phyloP scores from a whole-genome alignment of 2,329 filamentous ascomycete species.

The Botrytis squamosa region DNA sequence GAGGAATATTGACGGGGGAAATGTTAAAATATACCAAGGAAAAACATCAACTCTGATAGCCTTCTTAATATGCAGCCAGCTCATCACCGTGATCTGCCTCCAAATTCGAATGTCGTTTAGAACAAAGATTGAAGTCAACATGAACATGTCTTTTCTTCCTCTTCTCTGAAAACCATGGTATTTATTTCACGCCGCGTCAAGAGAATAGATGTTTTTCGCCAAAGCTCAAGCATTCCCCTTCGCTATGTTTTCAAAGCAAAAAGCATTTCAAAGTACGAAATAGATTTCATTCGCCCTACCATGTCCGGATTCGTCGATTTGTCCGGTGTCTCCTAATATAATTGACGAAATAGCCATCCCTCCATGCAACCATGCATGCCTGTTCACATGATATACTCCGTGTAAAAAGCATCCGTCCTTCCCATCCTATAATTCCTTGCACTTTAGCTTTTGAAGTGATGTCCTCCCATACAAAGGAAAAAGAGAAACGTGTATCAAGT shows the following conservation, averaged over 20 bases:
- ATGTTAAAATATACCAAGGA: neutral
- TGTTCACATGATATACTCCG: neutral
- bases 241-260: neutral
- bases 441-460: neutral
- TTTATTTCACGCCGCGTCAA: neutral
- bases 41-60: neutral
- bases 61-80: neutral
- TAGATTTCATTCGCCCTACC: neutral
- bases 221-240: neutral
- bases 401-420: neutral
- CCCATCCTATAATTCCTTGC: neutral
- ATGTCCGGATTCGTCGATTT: neutral
- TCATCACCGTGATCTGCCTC: neutral
- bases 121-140: neutral
- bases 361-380: slow-evolving; percentile 3
- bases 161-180: neutral
- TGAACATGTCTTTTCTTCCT: neutral
- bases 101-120: neutral
- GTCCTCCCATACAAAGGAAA: neutral
- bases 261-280: neutral
- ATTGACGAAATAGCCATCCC: neutral
- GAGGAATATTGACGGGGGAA: too few species aligned
- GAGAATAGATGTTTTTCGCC: neutral
- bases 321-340: neutral
- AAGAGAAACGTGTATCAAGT: neutral